Percentiles rank a stretch among this genome's conserved stretches.
These are phyloP conservation scores for Breviolum minutum DNA, from an alignment of 73 alveolate genomes.

Conservation along the genomic window DNA sequence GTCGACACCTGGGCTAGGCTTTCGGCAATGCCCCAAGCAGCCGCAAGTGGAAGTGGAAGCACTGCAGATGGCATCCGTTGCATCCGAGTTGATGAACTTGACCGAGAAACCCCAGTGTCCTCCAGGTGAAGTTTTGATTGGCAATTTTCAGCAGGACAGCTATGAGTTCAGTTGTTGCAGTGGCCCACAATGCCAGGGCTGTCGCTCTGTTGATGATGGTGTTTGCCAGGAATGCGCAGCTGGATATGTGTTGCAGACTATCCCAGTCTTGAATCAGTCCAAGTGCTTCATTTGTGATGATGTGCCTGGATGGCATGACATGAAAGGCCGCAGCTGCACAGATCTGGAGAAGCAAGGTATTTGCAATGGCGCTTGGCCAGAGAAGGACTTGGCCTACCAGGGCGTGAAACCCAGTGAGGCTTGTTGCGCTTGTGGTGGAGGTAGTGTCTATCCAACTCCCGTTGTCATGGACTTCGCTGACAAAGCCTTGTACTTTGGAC, in stretches of 20 bases:
- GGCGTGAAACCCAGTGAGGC: conserved; percentile 44
- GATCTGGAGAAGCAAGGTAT: neutral
- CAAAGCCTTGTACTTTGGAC: neutral
- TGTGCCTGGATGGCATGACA: conserved; percentile 20
- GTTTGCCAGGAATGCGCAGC: conserved; percentile 28
- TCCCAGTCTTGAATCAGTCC: neutral
- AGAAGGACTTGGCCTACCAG: neutral
- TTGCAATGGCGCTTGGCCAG: neutral
- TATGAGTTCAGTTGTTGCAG: conserved; percentile 27
- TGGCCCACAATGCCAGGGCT: conserved; percentile 34
- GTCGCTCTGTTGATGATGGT: neutral
- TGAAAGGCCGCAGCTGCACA: neutral
- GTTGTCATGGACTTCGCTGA: neutral
- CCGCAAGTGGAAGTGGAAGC: neutral
- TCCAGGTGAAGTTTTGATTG: conserved; percentile 7
- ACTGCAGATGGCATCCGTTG: neutral
- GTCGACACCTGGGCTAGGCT: conserved; percentile 7
- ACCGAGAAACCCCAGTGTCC: neutral
- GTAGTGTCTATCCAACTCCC: conserved; percentile 28
- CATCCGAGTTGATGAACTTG: neutral
- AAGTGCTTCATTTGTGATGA: conserved; percentile 52
- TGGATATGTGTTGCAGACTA: neutral
- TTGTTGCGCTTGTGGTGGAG: conserved; percentile 11
- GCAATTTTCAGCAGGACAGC: neutral
- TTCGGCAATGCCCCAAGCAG: neutral